Evolutionary conservation across 1,139 yeast genomes (phyloP), one percentile per base, ranked within the genome.

Genomic region (Magnusiomyces ingens): DNA sequence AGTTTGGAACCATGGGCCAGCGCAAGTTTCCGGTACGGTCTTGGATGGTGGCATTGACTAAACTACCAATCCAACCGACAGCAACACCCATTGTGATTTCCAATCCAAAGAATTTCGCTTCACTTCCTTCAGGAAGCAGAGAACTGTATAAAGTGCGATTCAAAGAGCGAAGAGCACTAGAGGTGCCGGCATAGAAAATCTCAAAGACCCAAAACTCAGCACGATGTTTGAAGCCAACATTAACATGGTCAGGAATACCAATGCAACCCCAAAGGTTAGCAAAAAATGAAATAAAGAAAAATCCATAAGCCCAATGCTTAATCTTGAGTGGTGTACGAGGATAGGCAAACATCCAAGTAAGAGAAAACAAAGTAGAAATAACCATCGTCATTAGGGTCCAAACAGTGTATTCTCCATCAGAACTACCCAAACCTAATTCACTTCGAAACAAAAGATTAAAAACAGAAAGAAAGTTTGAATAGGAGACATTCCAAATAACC

Each of bases 191-290:
- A 55, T 70, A 73, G 3, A 75, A 59, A 0, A 74, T 71, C 50
- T 73, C 77, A 60, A 74, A 72, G 0, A 70, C 45, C 78, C 78
- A 75, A 55, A 75, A 75, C 57, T 75, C 78, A 73, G 76, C 72
- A 19, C 77, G 57, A 53, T 71, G 68, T 57, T 74, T 74, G 65
- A 73, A 74, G 0, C 78, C 78, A 45, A 75, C 63, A n/a, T 51
- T 54, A 1, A 67, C 57, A 13, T 58, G 48, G 0, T 52, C 15
- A 43, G 64, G 67, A 17, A 74, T 71, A 0, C 78, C 79, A 17
- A 75, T 58, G 49, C 75, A 68, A 0, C 76, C 78, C 78, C 78
- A 75, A 40, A 75, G 69, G 55, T 74, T 73, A 1, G 74, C 57
- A 48, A 74, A 68, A 1, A 68, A 52, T 5, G 74, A 69, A 13